Percentiles rank a stretch among this genome's conserved stretches.
Evolutionary conservation across 2,329 filamentous ascomycete genomes (phyloP).

Genomic region (Aspergillus awamori): DNA sequence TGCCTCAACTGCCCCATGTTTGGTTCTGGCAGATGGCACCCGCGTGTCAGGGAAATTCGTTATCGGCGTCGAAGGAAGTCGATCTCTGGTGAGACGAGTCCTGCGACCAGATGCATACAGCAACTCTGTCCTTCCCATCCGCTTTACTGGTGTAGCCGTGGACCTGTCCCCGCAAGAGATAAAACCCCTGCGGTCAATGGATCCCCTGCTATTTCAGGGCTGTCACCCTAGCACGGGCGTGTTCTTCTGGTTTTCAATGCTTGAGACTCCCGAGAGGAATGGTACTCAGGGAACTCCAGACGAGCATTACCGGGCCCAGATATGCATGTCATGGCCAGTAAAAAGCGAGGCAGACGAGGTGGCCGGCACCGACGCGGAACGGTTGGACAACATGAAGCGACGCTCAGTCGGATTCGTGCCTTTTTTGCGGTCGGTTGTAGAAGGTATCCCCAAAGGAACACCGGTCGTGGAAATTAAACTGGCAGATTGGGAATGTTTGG

Average conservation of each 20-base stretch:
- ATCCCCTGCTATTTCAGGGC: constrained; percentile 41
- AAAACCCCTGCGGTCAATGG: constrained; percentile 59
- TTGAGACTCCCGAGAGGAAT: constrained; percentile 47
- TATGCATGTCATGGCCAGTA: constrained; percentile 53
- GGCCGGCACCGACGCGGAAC: constrained; percentile 33
- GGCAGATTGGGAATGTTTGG: constrained; percentile 32
- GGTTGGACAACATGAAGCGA: constrained; percentile 47
- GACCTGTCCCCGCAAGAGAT: constrained; percentile 57
- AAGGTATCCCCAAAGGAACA: constrained; percentile 31
- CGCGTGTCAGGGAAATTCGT: constrained; percentile 19
- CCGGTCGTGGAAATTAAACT: constrained; percentile 33
- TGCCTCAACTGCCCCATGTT: not conserved
- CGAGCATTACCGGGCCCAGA: constrained; percentile 47
- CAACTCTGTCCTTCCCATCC: constrained; percentile 24
- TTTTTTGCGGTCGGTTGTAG: constrained; percentile 26
- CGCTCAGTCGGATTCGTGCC: constrained; percentile 27
- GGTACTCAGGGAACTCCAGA: constrained; percentile 35
- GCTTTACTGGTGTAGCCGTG: constrained; percentile 29
- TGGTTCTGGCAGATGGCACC: constrained; percentile 17
- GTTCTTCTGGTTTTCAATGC: constrained; percentile 39
- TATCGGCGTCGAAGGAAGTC: constrained; percentile 27
- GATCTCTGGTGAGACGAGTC: constrained; percentile 26
- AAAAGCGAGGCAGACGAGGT: constrained; percentile 39
- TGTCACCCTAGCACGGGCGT: constrained; percentile 28
- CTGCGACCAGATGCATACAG: constrained; percentile 27